Conservation (phyloP, 495 filamentous ascomycete genomes). For the Astrocystis sublimbata region DNA sequence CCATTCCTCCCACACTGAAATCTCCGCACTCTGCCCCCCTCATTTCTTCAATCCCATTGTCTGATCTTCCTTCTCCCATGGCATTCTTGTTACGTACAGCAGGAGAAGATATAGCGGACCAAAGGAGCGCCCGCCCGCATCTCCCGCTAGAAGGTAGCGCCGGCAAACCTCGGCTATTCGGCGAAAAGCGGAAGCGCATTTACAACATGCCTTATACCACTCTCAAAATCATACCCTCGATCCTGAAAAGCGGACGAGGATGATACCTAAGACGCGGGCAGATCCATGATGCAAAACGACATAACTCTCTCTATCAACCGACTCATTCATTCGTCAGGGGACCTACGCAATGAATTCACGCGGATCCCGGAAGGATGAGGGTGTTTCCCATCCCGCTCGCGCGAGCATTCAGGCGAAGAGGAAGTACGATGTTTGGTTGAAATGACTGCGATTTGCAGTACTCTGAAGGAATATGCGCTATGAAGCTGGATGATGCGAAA, state of each 20-base stretch:
- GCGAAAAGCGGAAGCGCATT: neutral
- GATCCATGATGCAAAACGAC: neutral
- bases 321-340: neutral
- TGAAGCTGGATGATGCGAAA: neutral
- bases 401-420: no score
- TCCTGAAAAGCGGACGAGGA: neutral
- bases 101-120: neutral
- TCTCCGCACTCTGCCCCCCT: neutral
- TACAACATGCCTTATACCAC: neutral
- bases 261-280: no score
- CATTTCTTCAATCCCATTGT: neutral
- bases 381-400: no score
- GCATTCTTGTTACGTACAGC: neutral
- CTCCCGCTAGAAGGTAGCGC: neutral
- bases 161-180: constrained; percentile 18
- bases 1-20: no score
- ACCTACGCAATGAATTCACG: no score
- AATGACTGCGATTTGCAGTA: no score
- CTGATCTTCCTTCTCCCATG: neutral
- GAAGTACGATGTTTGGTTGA: no score
- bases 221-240: neutral
- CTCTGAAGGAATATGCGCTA: no score
- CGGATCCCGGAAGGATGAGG: no score
- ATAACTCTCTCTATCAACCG: neutral
- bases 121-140: neutral